These are phyloP conservation scores for Handroanthus guayacan DNA, from an alignment of 257 asterid genomes.

Conservation along the genomic window DNA sequence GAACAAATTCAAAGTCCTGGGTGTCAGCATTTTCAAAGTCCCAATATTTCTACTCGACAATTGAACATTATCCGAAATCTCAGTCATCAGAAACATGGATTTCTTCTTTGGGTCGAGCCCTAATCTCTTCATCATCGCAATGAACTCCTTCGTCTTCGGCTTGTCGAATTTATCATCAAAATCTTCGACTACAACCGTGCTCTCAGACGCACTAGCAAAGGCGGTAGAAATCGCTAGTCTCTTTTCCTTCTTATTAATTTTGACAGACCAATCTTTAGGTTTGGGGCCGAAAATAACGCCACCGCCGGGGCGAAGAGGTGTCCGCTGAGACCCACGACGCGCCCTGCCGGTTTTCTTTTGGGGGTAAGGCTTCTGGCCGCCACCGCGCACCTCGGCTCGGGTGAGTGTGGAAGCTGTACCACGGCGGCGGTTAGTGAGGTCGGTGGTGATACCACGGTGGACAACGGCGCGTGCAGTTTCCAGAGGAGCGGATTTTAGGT, in stretches of 20 bases:
- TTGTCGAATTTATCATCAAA: slow-evolving; percentile 77
- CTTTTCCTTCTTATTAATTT: slow-evolving; percentile 90
- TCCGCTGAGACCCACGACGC: slow-evolving; percentile 85
- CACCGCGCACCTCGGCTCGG: slow-evolving; percentile 93
- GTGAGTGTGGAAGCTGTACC: slow-evolving; percentile 98
- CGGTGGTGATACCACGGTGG: slow-evolving; percentile 91
- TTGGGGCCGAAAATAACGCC: slow-evolving; percentile 94
- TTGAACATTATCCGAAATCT: slow-evolving; percentile 73
- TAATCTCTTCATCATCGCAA: slow-evolving; percentile 75
- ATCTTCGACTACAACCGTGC: slow-evolving; percentile 83
- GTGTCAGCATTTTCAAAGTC: slow-evolving; percentile 88
- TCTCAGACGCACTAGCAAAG: slow-evolving; percentile 72
- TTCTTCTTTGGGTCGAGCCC: slow-evolving; percentile 94
- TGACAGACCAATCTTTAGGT: slow-evolving; percentile 93
- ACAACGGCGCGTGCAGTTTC: slow-evolving; percentile 97
- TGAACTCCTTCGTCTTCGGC: slow-evolving; percentile 86
- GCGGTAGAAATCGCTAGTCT: slow-evolving; percentile 89
- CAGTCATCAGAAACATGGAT: slow-evolving; percentile 73
- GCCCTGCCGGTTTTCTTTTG: slow-evolving; percentile 95
- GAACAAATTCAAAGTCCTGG: slow-evolving; percentile 86
- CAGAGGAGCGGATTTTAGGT: slow-evolving; percentile 74
- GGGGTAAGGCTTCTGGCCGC: slow-evolving; percentile 84
- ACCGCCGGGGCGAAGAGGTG: slow-evolving; percentile 97
- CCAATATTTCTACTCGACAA: slow-evolving; percentile 78
- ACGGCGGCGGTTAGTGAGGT: slow-evolving; percentile 89